Conservation (phyloP, 805 yeast species). For the Candida montana region DNA sequence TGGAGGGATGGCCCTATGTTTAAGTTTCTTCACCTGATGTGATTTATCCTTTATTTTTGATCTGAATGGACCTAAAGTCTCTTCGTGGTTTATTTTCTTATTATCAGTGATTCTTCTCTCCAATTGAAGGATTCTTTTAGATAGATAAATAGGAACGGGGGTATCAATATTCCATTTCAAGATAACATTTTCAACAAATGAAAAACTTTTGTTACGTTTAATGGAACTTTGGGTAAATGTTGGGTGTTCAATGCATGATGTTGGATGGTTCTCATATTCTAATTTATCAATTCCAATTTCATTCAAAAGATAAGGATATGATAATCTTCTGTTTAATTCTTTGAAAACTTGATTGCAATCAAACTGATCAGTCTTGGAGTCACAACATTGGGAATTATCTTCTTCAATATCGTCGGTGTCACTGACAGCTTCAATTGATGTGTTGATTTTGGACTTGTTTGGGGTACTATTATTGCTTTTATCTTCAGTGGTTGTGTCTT, state of each 20-base stretch:
- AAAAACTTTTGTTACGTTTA: conserved; percentile 34
- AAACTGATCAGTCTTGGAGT: neutral
- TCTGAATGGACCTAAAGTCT: neutral
- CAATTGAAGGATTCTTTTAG: conserved; percentile 9
- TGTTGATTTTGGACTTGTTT: neutral
- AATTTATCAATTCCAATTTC: conserved; percentile 30
- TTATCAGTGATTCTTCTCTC: conserved; percentile 2
- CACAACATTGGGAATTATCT: too few relatives aligned
- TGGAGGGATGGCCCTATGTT: conserved; percentile 16
- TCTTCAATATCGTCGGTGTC: neutral
- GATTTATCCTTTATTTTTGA: neutral
- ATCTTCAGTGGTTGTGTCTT: neutral
- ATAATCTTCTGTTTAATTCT: conserved; percentile 32
- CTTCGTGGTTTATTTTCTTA: neutral
- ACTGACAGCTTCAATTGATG: neutral
- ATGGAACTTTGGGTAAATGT: conserved; percentile 6
- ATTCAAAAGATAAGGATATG: conserved; percentile 32
- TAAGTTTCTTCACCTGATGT: conserved; percentile 6
- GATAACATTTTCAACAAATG: conserved; percentile 24
- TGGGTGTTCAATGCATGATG: conserved; percentile 4
- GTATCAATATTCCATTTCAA: conserved; percentile 9
- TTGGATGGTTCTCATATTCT: conserved; percentile 21
- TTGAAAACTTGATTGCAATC: conserved; percentile 9
- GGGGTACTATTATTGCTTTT: neutral
- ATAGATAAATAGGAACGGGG: conserved; percentile 11